Percentiles rank a stretch among this genome's conserved stretches.
phyloP scores from a whole-genome alignment of 805 yeast genomes.

The Henningerozyma blattae region DNA sequence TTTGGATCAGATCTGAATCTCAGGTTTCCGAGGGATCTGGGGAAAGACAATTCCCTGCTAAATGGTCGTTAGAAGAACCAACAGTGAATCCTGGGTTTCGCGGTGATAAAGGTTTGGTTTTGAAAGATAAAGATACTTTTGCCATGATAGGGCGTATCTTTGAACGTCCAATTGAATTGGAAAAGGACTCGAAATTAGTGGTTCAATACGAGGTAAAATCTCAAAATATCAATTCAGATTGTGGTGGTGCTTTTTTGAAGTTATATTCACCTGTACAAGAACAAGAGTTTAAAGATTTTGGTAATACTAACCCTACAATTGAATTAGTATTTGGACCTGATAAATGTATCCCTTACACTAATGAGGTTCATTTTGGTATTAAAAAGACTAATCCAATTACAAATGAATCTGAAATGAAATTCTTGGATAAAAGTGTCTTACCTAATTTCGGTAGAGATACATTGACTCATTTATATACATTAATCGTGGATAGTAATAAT shows the following conservation, averaged over 20 bases:
- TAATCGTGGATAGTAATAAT: slow-evolving; percentile 46
- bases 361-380: slow-evolving; percentile 70
- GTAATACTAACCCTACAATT: slow-evolving; percentile 37
- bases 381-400: slow-evolving; percentile 43
- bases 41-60: slow-evolving; percentile 20
- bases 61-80: slow-evolving; percentile 40
- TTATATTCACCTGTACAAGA: slow-evolving; percentile 34
- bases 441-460: slow-evolving; percentile 42
- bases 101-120: slow-evolving; percentile 66
- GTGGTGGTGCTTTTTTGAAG: slow-evolving; percentile 89
- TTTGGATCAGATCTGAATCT: slow-evolving; percentile 36
- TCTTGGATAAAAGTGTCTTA: slow-evolving; percentile 48
- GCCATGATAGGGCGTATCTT: slow-evolving; percentile 69
- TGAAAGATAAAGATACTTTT: slow-evolving; percentile 64
- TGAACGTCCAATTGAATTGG: slow-evolving; percentile 39
- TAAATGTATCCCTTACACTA: slow-evolving; percentile 60
- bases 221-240: slow-evolving; percentile 62
- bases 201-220: slow-evolving; percentile 82
- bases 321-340: slow-evolving; percentile 88
- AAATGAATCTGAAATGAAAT: slow-evolving; percentile 56
- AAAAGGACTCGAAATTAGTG: slow-evolving; percentile 55
- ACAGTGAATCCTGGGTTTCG: slow-evolving; percentile 2
- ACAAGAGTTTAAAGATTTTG: slow-evolving; percentile 29
- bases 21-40: slow-evolving; percentile 17
- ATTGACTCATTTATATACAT: slow-evolving; percentile 61